These are phyloP conservation scores for Ramaria sp. DNA, from an alignment of 768 basidiomycete genomes.

Conservation along the genomic window DNA sequence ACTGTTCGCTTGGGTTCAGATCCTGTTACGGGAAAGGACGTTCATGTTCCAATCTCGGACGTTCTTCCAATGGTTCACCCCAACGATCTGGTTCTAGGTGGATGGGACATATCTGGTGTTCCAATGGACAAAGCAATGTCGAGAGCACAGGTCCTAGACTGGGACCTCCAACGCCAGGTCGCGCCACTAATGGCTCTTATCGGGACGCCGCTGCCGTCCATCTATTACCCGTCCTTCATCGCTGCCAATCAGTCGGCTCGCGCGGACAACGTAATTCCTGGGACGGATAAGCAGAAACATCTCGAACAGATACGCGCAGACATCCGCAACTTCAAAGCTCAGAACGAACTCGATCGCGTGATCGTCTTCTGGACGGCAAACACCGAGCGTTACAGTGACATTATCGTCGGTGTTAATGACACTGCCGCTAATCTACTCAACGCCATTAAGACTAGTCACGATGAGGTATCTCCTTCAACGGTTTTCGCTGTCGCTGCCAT, in stretches of 20 bases:
- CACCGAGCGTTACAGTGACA: constrained; percentile 94
- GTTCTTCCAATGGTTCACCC: constrained; percentile 97
- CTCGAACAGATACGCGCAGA: constrained; percentile 88
- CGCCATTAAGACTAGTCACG: constrained; percentile 75
- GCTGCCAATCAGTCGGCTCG: constrained; percentile 96
- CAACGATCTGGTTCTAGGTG: constrained; percentile 93
- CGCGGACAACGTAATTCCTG: constrained; percentile 87
- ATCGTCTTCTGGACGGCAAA: constrained; percentile 99
- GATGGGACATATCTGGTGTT: constrained; percentile 92
- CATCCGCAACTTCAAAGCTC: constrained; percentile 84
- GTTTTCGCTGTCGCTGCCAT: constrained; percentile 93
- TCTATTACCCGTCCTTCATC: constrained; percentile 97
- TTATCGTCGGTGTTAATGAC: constrained; percentile 92
- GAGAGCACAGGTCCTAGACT: constrained; percentile 88
- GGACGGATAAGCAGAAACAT: constrained; percentile 79
- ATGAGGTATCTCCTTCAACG: constrained; percentile 93
- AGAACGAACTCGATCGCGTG: constrained; percentile 75
- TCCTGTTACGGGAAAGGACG: constrained; percentile 69
- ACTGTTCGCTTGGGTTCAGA: constrained; percentile 88
- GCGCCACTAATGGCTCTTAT: constrained; percentile 72
- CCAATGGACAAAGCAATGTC: constrained; percentile 88
- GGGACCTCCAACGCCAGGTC: constrained; percentile 94
- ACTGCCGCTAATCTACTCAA: constrained; percentile 79
- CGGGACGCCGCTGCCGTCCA: constrained; percentile 79
- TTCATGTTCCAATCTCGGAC: constrained; percentile 86